Conservation (phyloP, 1,284 basidiomycete species). For the Mrakiaceae sp. region DNA sequence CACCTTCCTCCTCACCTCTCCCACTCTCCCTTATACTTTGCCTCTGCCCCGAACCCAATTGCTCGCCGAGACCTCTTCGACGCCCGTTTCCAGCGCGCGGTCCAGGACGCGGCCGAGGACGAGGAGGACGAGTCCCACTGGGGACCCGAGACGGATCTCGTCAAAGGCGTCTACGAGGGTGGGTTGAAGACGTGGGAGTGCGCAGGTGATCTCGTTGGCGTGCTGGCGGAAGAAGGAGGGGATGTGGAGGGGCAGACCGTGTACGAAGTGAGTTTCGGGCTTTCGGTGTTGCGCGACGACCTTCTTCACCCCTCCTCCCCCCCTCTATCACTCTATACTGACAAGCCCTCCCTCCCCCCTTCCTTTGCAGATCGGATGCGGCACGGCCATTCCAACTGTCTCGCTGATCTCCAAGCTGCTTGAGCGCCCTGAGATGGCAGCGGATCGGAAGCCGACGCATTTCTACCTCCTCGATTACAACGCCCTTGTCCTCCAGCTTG, state of each 20-base stretch:
- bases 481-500: slow-evolving; percentile 62
- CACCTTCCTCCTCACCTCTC: slow-evolving; percentile 19
- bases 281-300: too few species aligned
- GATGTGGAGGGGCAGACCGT: slow-evolving; percentile 42
- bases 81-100: slow-evolving; percentile 69
- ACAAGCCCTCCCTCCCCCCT: neutral
- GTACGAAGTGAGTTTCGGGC: slow-evolving; percentile 46
- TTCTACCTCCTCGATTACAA: slow-evolving; percentile 96
- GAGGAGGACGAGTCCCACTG: slow-evolving; percentile 43
- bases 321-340: neutral
- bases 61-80: slow-evolving; percentile 82
- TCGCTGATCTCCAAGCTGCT: slow-evolving; percentile 47
- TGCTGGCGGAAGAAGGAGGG: slow-evolving; percentile 23
- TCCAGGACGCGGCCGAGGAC: slow-evolving; percentile 14
- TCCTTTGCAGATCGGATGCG: slow-evolving; percentile 65
- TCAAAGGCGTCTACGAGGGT: slow-evolving; percentile 89
- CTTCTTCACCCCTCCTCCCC: neutral
- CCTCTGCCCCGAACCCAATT: slow-evolving; percentile 37
- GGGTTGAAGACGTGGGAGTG: slow-evolving; percentile 98
- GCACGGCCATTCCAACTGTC: slow-evolving; percentile 73
- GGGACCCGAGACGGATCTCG: slow-evolving; percentile 74
- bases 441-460: slow-evolving; percentile 35
- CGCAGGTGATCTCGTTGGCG: slow-evolving; percentile 66
- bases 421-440: slow-evolving; percentile 12
- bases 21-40: neutral